Evolutionary conservation across 2,329 filamentous ascomycete genomes (phyloP).

Genomic region (Xylariaceae sp.): DNA sequence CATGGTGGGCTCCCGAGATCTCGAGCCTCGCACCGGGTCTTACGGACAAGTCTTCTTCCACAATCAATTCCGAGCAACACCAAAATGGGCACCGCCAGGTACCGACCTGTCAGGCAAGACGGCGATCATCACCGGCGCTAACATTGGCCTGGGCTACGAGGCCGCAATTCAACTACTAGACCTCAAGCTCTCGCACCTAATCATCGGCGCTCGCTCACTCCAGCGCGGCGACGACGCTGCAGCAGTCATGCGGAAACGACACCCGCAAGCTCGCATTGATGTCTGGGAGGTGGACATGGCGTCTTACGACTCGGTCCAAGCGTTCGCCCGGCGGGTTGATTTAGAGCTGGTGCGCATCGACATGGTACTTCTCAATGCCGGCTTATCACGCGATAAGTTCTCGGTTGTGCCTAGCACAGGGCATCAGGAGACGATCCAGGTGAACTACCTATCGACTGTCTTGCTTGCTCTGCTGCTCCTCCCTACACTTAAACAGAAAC

Average conservation of each 20-base stretch:
- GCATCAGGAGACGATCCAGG: slow-evolving; percentile 14
- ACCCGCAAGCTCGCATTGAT: slow-evolving; percentile 36
- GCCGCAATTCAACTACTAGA: slow-evolving; percentile 37
- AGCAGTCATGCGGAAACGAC: slow-evolving; percentile 25
- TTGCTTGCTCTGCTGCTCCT: slow-evolving; percentile 14
- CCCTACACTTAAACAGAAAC: slow-evolving; percentile 10
- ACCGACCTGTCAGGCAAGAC: slow-evolving; percentile 33
- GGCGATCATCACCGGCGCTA: slow-evolving; percentile 48
- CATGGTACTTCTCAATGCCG: slow-evolving; percentile 18
- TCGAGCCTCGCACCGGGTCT: slow-evolving; percentile 6
- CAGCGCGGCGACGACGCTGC: slow-evolving; percentile 42
- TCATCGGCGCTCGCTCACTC: slow-evolving; percentile 43
- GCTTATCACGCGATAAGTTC: background rate
- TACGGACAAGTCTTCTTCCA: slow-evolving; percentile 21
- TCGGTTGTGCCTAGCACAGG: slow-evolving; percentile 7
- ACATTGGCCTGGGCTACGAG: slow-evolving; percentile 47
- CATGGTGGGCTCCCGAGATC: slow-evolving; percentile 14
- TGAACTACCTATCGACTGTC: slow-evolving; percentile 16
- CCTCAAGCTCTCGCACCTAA: slow-evolving; percentile 37
- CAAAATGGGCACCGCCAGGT: slow-evolving; percentile 17
- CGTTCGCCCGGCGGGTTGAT: slow-evolving; percentile 36
- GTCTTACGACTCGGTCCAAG: slow-evolving; percentile 41
- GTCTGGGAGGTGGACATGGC: slow-evolving; percentile 50
- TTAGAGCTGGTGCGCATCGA: slow-evolving; percentile 19
- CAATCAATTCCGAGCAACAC: slow-evolving; percentile 26